Conservation (phyloP, 176 grass and related monocot species). For the Carex cristatella region DNA sequence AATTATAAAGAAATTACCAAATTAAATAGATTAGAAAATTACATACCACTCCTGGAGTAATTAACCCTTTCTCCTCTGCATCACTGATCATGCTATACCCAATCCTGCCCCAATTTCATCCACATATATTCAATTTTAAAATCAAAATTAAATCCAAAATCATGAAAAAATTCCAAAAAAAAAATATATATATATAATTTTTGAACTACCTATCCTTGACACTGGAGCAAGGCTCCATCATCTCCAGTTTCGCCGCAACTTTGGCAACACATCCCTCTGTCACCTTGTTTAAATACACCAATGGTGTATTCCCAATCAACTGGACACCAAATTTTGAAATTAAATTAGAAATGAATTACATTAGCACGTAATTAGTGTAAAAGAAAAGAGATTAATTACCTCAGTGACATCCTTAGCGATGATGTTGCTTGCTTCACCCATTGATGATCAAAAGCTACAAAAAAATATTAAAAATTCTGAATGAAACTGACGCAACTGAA, state of each 20-base stretch:
- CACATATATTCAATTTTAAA: neutral
- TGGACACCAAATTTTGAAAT: constrained; percentile 15
- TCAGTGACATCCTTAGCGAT: constrained; percentile 80
- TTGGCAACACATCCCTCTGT: constrained; percentile 51
- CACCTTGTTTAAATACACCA: constrained; percentile 89
- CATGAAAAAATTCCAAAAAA: neutral
- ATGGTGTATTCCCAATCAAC: constrained; percentile 87
- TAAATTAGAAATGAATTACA: neutral
- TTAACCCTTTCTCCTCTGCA: constrained; percentile 61
- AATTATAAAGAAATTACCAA: neutral
- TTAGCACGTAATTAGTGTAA: neutral
- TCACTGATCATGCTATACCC: constrained; percentile 90
- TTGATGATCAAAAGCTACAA: constrained; percentile 13
- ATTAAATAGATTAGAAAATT: neutral
- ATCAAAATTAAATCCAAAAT: neutral
- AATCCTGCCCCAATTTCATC: constrained; percentile 53
- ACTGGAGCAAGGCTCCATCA: constrained; percentile 97
- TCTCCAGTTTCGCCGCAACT: constrained; percentile 84
- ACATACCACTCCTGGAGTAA: constrained; percentile 54
- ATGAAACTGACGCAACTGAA: neutral
- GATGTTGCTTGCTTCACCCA: constrained; percentile 40
- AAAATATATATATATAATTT: neutral
- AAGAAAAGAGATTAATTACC: constrained; percentile 37
- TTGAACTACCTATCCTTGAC: constrained; percentile 70
- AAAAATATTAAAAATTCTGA: neutral